Evolutionary conservation across 768 basidiomycete species (phyloP), one percentile per base, ranked within the genome.

Genomic region (Lentinula detonsa): DNA sequence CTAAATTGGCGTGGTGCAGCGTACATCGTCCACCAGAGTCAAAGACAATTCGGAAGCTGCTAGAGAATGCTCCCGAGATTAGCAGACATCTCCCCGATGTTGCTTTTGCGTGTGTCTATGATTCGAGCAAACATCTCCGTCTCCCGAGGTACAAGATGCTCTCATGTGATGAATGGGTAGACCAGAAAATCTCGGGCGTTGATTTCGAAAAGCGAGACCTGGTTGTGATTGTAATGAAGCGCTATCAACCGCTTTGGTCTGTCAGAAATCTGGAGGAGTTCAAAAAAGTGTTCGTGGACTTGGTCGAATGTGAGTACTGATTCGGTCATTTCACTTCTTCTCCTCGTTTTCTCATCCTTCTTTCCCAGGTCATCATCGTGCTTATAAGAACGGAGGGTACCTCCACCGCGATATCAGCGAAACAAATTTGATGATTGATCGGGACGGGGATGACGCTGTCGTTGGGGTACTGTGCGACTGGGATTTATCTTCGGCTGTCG

Each of bases 331-430:
- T 39, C 4, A 23, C 50, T 1, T 40, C 18, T 15, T 42, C 9
- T 53, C 7, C 51, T 39, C 4, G 10, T 11, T 5, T 37, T 11
- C 45, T 16, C 6, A 46, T 33, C 2, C 13, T 28, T 21, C 10
- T 35, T 53, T 35, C 3, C 11, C 15, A 65, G 64, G 45, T 9
- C 64, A 65, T 42, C 52, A 45, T 28, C 62, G 59, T 46, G 53
- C 51, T 4, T 60, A 31, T 18, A 56, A 53, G 28, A 53, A 53
- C 3, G 43, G 60, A 16, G 58, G 59, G 34, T 34, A 68, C 46
- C 52, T 68, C 50, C 65, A 69, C 61, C 28, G 61, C 48, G 54
- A 68, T 57, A 35, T 68, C 63, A 62, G 68, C 62, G 21, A 40
- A 4, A 50, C 45, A n/a, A 67, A 65, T 48, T 48, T 65, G 45